These are phyloP conservation scores for Torulaspora quercuum DNA, from an alignment of 805 yeast species.

Conservation along the genomic window DNA sequence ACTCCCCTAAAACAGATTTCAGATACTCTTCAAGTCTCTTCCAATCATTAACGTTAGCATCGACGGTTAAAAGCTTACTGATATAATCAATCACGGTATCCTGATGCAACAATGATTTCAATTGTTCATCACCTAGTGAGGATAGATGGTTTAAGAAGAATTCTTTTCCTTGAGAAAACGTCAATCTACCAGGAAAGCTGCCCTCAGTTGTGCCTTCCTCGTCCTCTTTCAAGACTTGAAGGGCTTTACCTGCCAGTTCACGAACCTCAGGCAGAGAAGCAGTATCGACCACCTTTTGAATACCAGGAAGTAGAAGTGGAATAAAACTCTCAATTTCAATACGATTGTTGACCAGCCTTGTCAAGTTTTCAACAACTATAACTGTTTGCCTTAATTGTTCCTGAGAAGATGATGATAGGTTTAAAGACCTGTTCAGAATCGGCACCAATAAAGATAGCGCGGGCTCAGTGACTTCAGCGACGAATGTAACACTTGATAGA, in stretches of 20 bases:
- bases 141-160: conserved; percentile 37
- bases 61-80: conserved; percentile 51
- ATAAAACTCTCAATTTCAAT: conserved; percentile 85
- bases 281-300: conserved; percentile 78
- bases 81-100: conserved; percentile 46
- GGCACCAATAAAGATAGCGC: conserved; percentile 89
- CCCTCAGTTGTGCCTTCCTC: conserved; percentile 50
- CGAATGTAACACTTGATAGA: conserved; percentile 90
- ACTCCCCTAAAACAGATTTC: conserved; percentile 38
- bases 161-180: conserved; percentile 49
- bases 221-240: conserved; percentile 76
- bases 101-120: conserved; percentile 33
- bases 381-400: conserved; percentile 97
- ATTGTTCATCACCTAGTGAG: conserved; percentile 7
- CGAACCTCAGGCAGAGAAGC: conserved; percentile 97
- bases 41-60: conserved; percentile 74
- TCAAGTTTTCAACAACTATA: conserved; percentile 90
- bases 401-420: conserved; percentile 80
- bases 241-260: conserved; percentile 85
- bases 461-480: conserved; percentile 97
- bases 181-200: conserved; percentile 71
- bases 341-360: conserved; percentile 90
- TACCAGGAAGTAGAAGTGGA: conserved; percentile 87
- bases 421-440: conserved; percentile 81
- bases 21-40: conserved; percentile 56